A percentile compares a stretch with the other conserved stretches of the same genome.
phyloP scores from a whole-genome alignment of 2,329 filamentous ascomycete genomes.

The Penicillium crustosum region DNA sequence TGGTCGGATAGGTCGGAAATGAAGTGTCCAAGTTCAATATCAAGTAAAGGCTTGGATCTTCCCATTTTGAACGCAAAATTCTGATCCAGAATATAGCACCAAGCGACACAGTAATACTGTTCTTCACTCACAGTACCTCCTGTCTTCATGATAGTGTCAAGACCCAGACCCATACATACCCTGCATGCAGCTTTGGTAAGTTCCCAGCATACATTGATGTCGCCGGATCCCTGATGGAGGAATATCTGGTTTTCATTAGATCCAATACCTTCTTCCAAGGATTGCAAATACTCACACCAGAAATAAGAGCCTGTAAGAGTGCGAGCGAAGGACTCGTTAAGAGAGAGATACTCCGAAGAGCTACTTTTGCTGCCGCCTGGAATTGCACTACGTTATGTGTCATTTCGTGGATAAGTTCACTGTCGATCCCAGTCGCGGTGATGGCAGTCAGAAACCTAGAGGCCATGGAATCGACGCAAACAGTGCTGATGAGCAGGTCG shows the following conservation, averaged over 20 bases:
- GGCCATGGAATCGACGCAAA: neutral
- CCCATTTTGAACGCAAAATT: neutral
- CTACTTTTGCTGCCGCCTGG: neutral
- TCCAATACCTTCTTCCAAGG: neutral
- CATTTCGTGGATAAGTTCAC: neutral
- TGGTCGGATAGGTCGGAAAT: neutral
- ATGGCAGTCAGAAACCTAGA: neutral
- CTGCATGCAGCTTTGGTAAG: neutral
- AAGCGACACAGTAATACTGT: neutral
- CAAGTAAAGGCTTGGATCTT: neutral
- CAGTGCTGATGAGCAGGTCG: neutral
- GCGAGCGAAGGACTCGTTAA: neutral
- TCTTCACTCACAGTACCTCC: neutral
- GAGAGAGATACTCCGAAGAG: neutral
- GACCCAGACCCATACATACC: neutral
- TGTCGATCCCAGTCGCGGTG: neutral
- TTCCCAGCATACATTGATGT: neutral
- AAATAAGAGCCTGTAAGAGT: neutral
- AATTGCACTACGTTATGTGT: neutral
- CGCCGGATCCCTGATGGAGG: neutral
- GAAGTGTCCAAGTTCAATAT: neutral
- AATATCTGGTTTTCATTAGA: neutral
- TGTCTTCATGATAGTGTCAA: neutral
- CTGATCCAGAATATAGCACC: neutral
- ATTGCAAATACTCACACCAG: neutral